Base-by-base conservation (phyloP, 176 grass and related monocot genomes). In the Coix lacrymajobi region DNA sequence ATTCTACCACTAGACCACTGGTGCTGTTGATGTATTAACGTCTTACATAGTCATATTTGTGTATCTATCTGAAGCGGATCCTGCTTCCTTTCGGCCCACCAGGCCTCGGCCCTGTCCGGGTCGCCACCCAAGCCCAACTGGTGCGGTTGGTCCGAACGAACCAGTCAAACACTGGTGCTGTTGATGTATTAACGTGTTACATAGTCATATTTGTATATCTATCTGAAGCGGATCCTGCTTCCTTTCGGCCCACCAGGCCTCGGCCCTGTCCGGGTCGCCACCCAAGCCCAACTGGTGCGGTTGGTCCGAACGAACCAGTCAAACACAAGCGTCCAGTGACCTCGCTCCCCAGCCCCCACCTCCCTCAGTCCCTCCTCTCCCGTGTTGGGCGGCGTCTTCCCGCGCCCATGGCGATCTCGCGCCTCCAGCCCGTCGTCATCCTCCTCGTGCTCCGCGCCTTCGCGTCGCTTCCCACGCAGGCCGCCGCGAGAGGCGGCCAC, bases 1-100 rank as follows among this genome's bases (percentile, higher is more conserved):
- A 91, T 88, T 91, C 87, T 87, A 93, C 89, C 93, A 93, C 89
- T 91, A 88, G 87, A 94, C 83, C n/a, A n/a, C n/a, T n/a, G n/a
- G n/a, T n/a, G n/a, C n/a, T n/a, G n/a, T n/a, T n/a, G n/a, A n/a
- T n/a, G n/a, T n/a, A n/a, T n/a, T n/a, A n/a, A n/a, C n/a, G n/a
- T n/a, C n/a, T n/a, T n/a, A n/a, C n/a, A n/a, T n/a, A n/a, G n/a
- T n/a, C n/a, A n/a, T n/a, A n/a, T n/a, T n/a, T n/a, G n/a, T n/a
- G n/a, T n/a, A n/a, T n/a, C n/a, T n/a, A n/a, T n/a, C n/a, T n/a
- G n/a, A n/a, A 48, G 25, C 14, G 3, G 41, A 72, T 49, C 66
- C 0, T 13, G 65, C 37, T 11, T 12, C 63, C 30, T 34, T 31
- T 5, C 16, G 16, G 46, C 46, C 38, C 33, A 40, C 46, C 65